Conservation (phyloP, 139 green algal genomes). For the Pseudopediastrum boryanum region DNA sequence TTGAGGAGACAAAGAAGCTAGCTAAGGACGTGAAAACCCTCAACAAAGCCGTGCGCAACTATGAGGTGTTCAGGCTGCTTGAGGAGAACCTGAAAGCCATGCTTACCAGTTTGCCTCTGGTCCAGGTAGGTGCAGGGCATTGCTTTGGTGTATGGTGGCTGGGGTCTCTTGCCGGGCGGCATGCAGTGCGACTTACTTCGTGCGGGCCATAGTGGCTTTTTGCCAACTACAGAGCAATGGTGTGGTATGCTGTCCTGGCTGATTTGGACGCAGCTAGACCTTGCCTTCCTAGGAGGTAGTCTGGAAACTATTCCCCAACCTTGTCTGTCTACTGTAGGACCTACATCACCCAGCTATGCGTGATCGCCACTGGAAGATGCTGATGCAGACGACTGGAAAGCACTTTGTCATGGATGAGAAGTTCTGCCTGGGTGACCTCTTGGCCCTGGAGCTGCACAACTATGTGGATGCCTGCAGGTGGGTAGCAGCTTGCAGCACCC, state of each 20-base stretch:
- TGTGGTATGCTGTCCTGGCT: too few species aligned
- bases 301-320: too few species aligned
- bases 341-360: conserved; percentile 90
- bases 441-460: conserved; percentile 87
- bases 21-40: conserved; percentile 70
- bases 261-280: too few species aligned
- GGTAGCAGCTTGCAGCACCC: not conserved
- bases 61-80: conserved; percentile 82
- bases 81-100: conserved; percentile 87
- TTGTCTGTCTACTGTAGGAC: conserved; percentile 70
- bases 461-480: conserved; percentile 80
- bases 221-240: too few species aligned
- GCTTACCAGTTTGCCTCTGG: conserved; percentile 85
- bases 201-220: too few species aligned
- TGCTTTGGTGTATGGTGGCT: too few species aligned
- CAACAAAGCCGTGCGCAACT: conserved; percentile 65
- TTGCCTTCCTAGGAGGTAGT: too few species aligned
- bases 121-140: conserved; percentile 59
- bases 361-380: conserved; percentile 88
- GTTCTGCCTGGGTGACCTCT: conserved; percentile 86
- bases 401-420: conserved; percentile 84
- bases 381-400: conserved; percentile 87
- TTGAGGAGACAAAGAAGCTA: conserved; percentile 88
- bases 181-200: too few species aligned
- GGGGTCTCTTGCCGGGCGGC: too few species aligned